These are phyloP conservation scores for Saccharomycopsis fermentans DNA, from an alignment of 805 yeast genomes.

Conservation along the genomic window DNA sequence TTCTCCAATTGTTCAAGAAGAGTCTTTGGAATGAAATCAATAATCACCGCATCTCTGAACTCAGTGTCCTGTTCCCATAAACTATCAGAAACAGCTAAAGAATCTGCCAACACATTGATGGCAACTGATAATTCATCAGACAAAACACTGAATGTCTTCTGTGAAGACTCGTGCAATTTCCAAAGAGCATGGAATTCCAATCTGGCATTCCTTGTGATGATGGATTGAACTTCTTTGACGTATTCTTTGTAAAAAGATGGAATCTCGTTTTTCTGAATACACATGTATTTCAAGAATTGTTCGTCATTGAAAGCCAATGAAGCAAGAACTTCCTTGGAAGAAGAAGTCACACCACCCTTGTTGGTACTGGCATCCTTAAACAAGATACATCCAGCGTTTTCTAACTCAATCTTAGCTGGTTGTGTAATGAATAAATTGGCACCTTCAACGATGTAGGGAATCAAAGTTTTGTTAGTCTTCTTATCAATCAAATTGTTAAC, in stretches of 20 bases:
- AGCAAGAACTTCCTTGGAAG: slow-evolving; percentile 90
- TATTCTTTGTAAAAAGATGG: slow-evolving; percentile 77
- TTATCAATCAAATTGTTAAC: slow-evolving; percentile 61
- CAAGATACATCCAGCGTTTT: slow-evolving; percentile 75
- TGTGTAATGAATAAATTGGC: slow-evolving; percentile 95
- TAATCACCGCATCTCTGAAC: slow-evolving; percentile 68
- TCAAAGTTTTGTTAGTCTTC: slow-evolving; percentile 62
- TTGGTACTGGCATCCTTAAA: slow-evolving; percentile 96
- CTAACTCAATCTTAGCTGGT: slow-evolving; percentile 79
- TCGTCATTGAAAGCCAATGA: slow-evolving; percentile 84
- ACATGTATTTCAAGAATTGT: slow-evolving; percentile 72
- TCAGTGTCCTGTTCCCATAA: slow-evolving; percentile 73
- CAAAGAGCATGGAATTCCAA: slow-evolving; percentile 82
- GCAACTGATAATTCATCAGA: slow-evolving; percentile 79
- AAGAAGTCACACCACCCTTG: slow-evolving; percentile 97
- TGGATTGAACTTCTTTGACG: slow-evolving; percentile 72
- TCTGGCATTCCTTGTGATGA: slow-evolving; percentile 67
- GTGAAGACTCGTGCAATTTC: slow-evolving; percentile 58
- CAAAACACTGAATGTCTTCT: slow-evolving; percentile 52
- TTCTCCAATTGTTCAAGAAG: slow-evolving; percentile 47
- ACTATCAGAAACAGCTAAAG: slow-evolving; percentile 68
- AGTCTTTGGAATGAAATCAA: slow-evolving; percentile 68
- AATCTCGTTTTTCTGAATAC: slow-evolving; percentile 43
- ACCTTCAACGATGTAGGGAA: slow-evolving; percentile 93
- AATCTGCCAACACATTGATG: slow-evolving; percentile 78